Percentiles rank a stretch among this genome's conserved stretches.
Conservation (phyloP, 257 asterid genomes). For the Solanum peruvianum region DNA sequence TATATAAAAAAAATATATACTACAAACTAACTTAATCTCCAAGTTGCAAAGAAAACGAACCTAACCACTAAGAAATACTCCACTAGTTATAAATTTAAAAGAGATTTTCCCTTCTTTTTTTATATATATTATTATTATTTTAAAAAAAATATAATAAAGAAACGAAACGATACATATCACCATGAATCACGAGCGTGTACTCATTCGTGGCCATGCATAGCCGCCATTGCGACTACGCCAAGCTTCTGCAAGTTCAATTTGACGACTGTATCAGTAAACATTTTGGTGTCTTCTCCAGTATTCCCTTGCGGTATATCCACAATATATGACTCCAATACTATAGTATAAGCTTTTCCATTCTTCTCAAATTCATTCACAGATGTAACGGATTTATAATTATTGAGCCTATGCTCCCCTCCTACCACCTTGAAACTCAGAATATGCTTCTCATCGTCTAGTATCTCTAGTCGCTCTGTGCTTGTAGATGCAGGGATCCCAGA, state of each 20-base stretch:
- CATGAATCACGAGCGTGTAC: background rate
- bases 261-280: constrained; percentile 87
- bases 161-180: background rate
- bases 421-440: constrained; percentile 71
- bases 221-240: constrained; percentile 51
- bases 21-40: background rate
- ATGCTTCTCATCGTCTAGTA: constrained; percentile 57
- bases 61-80: background rate
- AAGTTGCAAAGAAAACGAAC: background rate
- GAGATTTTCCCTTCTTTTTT: background rate
- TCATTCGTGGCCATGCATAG: constrained; percentile 27
- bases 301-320: constrained; percentile 89
- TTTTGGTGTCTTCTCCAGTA: constrained; percentile 69
- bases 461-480: constrained; percentile 81
- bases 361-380: constrained; percentile 48
- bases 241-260: constrained; percentile 79
- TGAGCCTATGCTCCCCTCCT: constrained; percentile 85
- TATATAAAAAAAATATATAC: background rate
- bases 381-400: constrained; percentile 67
- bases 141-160: background rate
- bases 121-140: background rate
- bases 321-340: constrained; percentile 71
- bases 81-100: background rate
- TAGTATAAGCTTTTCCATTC: constrained; percentile 27
- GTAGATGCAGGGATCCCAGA: constrained; percentile 92